These are phyloP conservation scores for Lipomyces oligophaga DNA, from an alignment of 805 yeast species.

Conservation along the genomic window DNA sequence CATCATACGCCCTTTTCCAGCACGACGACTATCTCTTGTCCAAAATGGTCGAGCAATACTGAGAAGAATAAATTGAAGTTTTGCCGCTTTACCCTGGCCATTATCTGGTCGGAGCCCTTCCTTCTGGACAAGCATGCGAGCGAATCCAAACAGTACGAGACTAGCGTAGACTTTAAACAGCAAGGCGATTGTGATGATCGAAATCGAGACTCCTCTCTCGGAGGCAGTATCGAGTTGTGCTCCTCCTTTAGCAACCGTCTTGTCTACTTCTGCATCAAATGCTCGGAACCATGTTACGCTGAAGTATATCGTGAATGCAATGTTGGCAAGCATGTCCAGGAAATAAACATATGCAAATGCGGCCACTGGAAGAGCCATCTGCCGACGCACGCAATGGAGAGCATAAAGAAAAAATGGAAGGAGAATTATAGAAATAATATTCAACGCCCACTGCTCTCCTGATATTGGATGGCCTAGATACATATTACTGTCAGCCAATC, in stretches of 20 bases:
- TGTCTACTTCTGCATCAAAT: slow-evolving; percentile 11
- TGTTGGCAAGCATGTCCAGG: slow-evolving; percentile 63
- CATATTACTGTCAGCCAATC: neutral
- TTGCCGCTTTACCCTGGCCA: slow-evolving; percentile 19
- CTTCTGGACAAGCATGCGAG: slow-evolving; percentile 49
- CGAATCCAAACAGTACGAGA: slow-evolving; percentile 45
- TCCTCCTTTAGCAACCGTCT: slow-evolving; percentile 4
- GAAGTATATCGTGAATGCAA: slow-evolving; percentile 70
- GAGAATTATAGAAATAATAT: slow-evolving; percentile 58
- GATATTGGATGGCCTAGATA: slow-evolving; percentile 72
- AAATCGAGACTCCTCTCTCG: slow-evolving; percentile 30
- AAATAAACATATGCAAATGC: slow-evolving; percentile 60
- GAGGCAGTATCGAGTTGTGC: slow-evolving; percentile 19
- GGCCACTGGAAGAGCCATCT: slow-evolving; percentile 58
- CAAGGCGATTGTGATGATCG: slow-evolving; percentile 24
- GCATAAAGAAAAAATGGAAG: slow-evolving; percentile 66
- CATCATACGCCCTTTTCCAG: slow-evolving; percentile 28
- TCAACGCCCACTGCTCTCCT: slow-evolving; percentile 76
- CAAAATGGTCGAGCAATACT: slow-evolving; percentile 21
- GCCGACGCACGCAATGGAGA: slow-evolving; percentile 47
- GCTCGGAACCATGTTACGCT: slow-evolving; percentile 64
- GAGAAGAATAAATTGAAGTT: slow-evolving; percentile 19
- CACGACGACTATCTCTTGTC: slow-evolving; percentile 25
- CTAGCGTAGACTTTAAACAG: slow-evolving; percentile 29
- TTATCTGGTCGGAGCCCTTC: slow-evolving; percentile 38